phyloP scores from a whole-genome alignment of 441 rosid species.

The Aquilaria agallochum region DNA sequence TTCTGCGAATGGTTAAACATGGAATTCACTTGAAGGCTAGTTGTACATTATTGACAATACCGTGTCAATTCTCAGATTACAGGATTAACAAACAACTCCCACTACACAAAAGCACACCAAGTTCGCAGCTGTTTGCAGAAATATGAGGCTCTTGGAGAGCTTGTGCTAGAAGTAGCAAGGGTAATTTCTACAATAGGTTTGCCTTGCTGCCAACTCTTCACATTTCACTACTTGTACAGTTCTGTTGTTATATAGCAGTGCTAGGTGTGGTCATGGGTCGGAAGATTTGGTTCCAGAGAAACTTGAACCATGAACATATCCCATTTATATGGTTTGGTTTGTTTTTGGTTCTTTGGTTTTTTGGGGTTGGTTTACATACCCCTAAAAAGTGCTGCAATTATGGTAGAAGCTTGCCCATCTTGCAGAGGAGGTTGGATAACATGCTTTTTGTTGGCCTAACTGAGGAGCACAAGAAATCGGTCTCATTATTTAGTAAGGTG shows the following conservation, averaged over 20 bases:
- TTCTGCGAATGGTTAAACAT: too few species aligned
- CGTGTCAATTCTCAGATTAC: slow-evolving; percentile 55
- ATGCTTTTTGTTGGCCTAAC: slow-evolving; percentile 97
- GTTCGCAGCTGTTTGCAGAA: slow-evolving; percentile 85
- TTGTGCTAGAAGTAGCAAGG: slow-evolving; percentile 89
- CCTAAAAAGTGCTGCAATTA: slow-evolving; percentile 12
- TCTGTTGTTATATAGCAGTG: too few species aligned
- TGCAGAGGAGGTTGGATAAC: slow-evolving; percentile 92
- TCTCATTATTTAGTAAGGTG: slow-evolving; percentile 85
- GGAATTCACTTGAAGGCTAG: neutral
- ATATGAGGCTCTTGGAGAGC: slow-evolving; percentile 61
- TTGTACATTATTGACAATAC: neutral
- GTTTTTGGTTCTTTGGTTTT: slow-evolving; percentile 3
- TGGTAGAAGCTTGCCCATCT: slow-evolving; percentile 42
- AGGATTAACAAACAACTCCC: slow-evolving; percentile 94
- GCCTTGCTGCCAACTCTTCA: too few species aligned
- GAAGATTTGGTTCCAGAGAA: too few species aligned
- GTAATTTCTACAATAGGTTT: slow-evolving; percentile 34
- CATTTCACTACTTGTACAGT: too few species aligned
- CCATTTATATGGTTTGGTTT: neutral
- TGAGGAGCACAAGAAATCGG: slow-evolving; percentile 91
- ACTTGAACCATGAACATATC: neutral
- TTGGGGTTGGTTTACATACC: slow-evolving; percentile 1
- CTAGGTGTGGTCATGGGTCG: too few species aligned
- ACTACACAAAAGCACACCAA: slow-evolving; percentile 62